These are phyloP conservation scores for Globisporangium polare DNA, from an alignment of 352 stramenopile genomes.

Conservation along the genomic window DNA sequence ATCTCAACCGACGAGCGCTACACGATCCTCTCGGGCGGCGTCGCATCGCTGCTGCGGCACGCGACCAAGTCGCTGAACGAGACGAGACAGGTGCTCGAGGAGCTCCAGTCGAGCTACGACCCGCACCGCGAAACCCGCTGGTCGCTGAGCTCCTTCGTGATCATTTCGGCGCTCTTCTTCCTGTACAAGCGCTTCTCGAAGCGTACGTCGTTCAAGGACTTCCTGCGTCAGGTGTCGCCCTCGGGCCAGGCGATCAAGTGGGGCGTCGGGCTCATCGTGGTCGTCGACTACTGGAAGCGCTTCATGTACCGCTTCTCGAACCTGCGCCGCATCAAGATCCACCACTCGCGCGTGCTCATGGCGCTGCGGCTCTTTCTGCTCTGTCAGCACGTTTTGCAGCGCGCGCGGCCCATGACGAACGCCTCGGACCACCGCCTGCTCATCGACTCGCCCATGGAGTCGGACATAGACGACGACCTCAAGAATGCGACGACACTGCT, in stretches of 20 bases:
- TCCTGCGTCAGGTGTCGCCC: constrained; percentile 61
- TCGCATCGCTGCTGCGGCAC: constrained; percentile 75
- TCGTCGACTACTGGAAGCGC: constrained; percentile 73
- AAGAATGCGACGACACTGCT: constrained; percentile 82
- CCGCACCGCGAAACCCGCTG: constrained; percentile 81
- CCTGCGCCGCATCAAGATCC: constrained; percentile 79
- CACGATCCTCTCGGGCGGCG: constrained; percentile 75
- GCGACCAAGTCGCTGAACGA: constrained; percentile 82
- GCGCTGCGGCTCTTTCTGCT: constrained; percentile 76
- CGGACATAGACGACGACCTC: constrained; percentile 85
- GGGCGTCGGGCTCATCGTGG: constrained; percentile 42
- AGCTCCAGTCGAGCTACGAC: constrained; percentile 81
- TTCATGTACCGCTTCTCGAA: constrained; percentile 82
- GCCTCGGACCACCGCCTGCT: constrained; percentile 71
- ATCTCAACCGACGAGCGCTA: constrained; percentile 79
- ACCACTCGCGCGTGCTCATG: constrained; percentile 83
- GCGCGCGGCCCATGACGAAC: constrained; percentile 63
- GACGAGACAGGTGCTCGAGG: constrained; percentile 70
- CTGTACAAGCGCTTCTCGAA: constrained; percentile 73
- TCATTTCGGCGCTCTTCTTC: constrained; percentile 47
- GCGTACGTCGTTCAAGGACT: constrained; percentile 63
- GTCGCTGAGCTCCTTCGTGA: constrained; percentile 69
- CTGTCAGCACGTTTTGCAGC: constrained; percentile 80
- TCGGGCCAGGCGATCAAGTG: constrained; percentile 65
- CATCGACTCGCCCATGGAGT: constrained; percentile 81